Conservation (phyloP, 805 yeast species). For the Metschnikowia vanudenii region DNA sequence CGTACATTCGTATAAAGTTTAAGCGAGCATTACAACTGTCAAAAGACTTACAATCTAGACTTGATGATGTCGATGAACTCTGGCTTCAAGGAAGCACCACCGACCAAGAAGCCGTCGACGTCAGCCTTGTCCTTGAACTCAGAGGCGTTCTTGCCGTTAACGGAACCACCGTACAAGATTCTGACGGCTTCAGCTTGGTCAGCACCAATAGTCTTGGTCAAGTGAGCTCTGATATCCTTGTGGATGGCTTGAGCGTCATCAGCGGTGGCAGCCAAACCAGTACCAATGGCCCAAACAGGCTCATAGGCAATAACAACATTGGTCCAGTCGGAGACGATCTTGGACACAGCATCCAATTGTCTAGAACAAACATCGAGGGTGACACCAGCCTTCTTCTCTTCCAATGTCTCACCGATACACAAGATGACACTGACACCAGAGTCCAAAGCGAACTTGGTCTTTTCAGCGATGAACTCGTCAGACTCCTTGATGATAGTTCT, state of each 20-base stretch:
- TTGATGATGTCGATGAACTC: constrained; percentile 95
- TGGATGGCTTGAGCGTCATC: constrained; percentile 97
- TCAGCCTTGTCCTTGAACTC: constrained; percentile 90
- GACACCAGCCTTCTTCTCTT: constrained; percentile 86
- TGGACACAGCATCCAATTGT: constrained; percentile 87
- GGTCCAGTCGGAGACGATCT: constrained; percentile 82
- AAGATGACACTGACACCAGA: constrained; percentile 86
- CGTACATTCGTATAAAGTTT: constrained; percentile 6
- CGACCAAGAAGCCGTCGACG: constrained; percentile 98
- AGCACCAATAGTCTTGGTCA: constrained; percentile 72
- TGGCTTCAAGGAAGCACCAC: constrained; percentile 98
- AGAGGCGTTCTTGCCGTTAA: constrained; percentile 88
- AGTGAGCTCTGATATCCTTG: constrained; percentile 79
- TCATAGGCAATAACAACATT: constrained; percentile 95
- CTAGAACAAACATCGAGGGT: constrained; percentile 84
- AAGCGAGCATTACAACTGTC: not conserved
- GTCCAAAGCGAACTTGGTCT: constrained; percentile 91
- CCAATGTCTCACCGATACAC: constrained; percentile 97
- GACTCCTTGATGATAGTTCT: constrained; percentile 89
- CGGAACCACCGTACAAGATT: constrained; percentile 98
- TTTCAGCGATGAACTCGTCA: constrained; percentile 88
- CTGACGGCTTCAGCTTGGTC: constrained; percentile 75
- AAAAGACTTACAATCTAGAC: constrained; percentile 65
- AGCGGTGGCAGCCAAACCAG: constrained; percentile 98
- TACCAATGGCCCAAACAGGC: constrained; percentile 99